Conservation (phyloP, 2,329 filamentous ascomycete species). For the Basipetospora chlamydospora region DNA sequence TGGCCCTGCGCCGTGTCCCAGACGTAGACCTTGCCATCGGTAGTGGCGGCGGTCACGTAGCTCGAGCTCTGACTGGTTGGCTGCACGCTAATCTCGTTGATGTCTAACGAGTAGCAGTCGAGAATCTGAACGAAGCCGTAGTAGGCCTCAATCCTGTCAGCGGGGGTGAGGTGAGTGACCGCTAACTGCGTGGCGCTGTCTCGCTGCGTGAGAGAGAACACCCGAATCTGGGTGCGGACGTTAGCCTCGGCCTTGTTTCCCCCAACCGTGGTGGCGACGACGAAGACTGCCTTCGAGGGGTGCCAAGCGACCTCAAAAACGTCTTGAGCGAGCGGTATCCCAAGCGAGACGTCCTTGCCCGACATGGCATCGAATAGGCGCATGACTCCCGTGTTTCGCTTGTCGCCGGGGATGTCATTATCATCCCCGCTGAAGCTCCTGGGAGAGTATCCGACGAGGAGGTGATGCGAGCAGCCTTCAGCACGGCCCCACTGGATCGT, state of each 20-base stretch:
- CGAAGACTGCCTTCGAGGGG: conserved; percentile 35
- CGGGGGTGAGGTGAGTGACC: not conserved
- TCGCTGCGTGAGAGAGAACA: conserved; percentile 34
- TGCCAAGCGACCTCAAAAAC: conserved; percentile 54
- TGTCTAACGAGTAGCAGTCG: conserved; percentile 44
- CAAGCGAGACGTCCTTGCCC: conserved; percentile 29
- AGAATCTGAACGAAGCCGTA: conserved; percentile 35
- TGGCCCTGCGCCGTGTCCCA: conserved; percentile 47
- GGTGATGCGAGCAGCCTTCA: conserved; percentile 28
- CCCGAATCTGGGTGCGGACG: conserved; percentile 40
- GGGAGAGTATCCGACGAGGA: conserved; percentile 50
- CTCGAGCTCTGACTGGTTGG: conserved; percentile 34
- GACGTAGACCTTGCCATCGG: conserved; percentile 45
- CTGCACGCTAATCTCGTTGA: conserved; percentile 47
- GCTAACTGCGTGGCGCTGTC: too few species aligned
- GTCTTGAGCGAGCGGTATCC: conserved; percentile 39
- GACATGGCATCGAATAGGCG: conserved; percentile 40
- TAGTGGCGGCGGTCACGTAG: conserved; percentile 47
- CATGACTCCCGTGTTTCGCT: conserved; percentile 42
- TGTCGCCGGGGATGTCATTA: conserved; percentile 42
- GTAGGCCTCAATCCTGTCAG: conserved; percentile 1
- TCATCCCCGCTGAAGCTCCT: conserved; percentile 38
- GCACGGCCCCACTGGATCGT: conserved; percentile 47
- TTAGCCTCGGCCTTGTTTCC: conserved; percentile 27
- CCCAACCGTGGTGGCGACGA: conserved; percentile 41